Evolutionary conservation across 345 rosid genomes (phyloP).

Genomic region (Passiflora organensis): DNA sequence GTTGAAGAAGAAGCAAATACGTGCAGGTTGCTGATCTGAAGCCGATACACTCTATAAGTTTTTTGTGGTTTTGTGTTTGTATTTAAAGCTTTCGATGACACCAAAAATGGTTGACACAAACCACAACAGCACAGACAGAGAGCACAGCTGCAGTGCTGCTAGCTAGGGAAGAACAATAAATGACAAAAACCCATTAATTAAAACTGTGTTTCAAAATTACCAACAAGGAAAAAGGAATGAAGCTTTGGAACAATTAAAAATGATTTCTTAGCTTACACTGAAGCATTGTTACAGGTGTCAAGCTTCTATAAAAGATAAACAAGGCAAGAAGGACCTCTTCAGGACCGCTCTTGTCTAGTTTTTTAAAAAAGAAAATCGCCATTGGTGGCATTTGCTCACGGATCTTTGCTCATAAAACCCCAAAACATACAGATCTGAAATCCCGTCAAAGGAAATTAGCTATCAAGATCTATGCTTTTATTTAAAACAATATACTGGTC

Average conservation of each 20-base stretch:
- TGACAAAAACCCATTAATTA: no score
- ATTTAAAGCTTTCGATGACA: slow-evolving; percentile 31
- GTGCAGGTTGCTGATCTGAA: slow-evolving; percentile 25
- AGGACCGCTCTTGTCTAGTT: no score
- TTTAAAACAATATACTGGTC: no score
- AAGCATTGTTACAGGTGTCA: slow-evolving; percentile 72
- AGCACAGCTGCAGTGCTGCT: no score
- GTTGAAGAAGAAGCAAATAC: slow-evolving; percentile 22
- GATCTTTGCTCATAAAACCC: slow-evolving; percentile 24
- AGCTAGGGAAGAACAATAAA: slow-evolving; percentile 14
- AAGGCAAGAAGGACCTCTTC: no score
- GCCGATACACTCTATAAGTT: slow-evolving; percentile 2
- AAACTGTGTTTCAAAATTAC: slow-evolving; percentile 36
- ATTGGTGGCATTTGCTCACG: slow-evolving; percentile 2
- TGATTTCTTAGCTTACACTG: no score
- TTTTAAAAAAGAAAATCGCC: no score
- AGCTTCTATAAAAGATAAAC: slow-evolving; percentile 22
- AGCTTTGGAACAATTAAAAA: background rate
- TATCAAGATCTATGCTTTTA: slow-evolving; percentile 4
- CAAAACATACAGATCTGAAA: slow-evolving; percentile 36
- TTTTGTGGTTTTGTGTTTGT: background rate
- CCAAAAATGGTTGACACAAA: slow-evolving; percentile 36
- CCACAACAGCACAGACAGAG: slow-evolving; percentile 9
- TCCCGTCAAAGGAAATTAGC: slow-evolving; percentile 18
- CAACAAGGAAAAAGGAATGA: slow-evolving; percentile 19